Base-by-base conservation (phyloP, 2,329 filamentous ascomycete species). In the Stromatinia cepivora region DNA sequence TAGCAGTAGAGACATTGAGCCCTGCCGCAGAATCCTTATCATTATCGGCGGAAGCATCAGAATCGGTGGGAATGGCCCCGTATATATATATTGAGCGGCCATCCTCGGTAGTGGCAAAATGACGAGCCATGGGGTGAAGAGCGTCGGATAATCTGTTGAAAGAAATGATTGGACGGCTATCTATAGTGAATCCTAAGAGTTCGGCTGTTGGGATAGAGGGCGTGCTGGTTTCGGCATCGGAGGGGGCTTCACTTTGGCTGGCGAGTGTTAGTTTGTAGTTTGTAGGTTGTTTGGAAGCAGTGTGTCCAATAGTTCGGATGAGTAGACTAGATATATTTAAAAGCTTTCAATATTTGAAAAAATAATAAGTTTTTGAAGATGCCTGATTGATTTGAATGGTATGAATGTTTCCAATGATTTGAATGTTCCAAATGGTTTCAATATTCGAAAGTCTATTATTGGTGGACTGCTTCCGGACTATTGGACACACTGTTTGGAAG, bases 111-210 rank as follows among this genome's bases (percentile, higher is more conserved):
- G 36, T 59, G 20, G 36, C 25, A 10, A 28, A 28, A 11, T 42
- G 15, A 31, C 5, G 57, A 45, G 57, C 39, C 5, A 7, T 45
- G 15, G 57, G 57, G 25, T 46, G 57, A 1, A 42, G 39, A 11
- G 39, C 6, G 15, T 10, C 9, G 5, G 57, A 13, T 28, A 22
- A 31, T 11, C 36, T 59, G 15, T 8, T 22, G 25, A 31, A 13
- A 5, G 36, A 25, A 34, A 66, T 20, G n/a, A 66, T 34, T 5
- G 52, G 20, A 22, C 28, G 39, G 39, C 5, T 34, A n/a, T 66
- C 50, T 8, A 45, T 10, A n/a, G 52, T 48, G 17, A 66, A n/a
- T 1, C 64, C 64, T 11, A 66, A 22, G 28, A 66, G 52, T 57
- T 53, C 58, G 42, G 58, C 42, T 11, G 5, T 7, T 11, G 17